These are phyloP conservation scores for Colletotrichum zoysiae DNA, from an alignment of 2,329 filamentous ascomycete species.

Conservation along the genomic window DNA sequence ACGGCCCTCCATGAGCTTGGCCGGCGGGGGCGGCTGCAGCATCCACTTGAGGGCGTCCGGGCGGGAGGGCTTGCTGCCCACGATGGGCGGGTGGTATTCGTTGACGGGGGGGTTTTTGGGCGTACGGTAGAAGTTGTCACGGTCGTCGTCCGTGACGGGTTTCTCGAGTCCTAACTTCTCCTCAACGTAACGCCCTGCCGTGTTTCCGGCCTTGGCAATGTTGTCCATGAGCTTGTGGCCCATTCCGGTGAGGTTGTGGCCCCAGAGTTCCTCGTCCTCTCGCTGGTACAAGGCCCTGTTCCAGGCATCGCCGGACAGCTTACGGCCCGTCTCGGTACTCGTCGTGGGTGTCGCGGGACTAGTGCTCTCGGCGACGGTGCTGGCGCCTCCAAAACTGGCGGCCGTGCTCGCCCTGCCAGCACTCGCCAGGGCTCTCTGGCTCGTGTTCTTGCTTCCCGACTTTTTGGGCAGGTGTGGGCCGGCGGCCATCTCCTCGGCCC, in stretches of 20 bases:
- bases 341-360: conserved; percentile 57
- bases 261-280: conserved; percentile 91
- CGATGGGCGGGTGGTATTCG: conserved; percentile 86
- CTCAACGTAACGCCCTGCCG: conserved; percentile 66
- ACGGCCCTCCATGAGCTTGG: conserved; percentile 92
- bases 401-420: conserved; percentile 67
- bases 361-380: conserved; percentile 54
- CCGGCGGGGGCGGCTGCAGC: conserved; percentile 90
- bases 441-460: conserved; percentile 67
- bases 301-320: conserved; percentile 70
- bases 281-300: conserved; percentile 85
- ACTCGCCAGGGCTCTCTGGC: conserved; percentile 66
- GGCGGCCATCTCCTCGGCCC: conserved; percentile 86
- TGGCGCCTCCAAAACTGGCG: conserved; percentile 52
- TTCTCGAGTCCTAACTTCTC: conserved; percentile 66
- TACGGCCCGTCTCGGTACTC: conserved; percentile 61
- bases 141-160: conserved; percentile 62
- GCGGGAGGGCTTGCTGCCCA: conserved; percentile 78
- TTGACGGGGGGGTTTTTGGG: conserved; percentile 81
- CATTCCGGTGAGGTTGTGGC: conserved; percentile 67
- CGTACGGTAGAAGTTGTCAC: conserved; percentile 71
- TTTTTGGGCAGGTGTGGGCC: conserved; percentile 81
- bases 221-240: conserved; percentile 70
- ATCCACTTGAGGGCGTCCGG: conserved; percentile 87
- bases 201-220: conserved; percentile 69